Percentiles rank a stretch among this genome's conserved stretches.
phyloP scores from a whole-genome alignment of 371 early-diverging fungal species.

The Blyttiomyces sp. region DNA sequence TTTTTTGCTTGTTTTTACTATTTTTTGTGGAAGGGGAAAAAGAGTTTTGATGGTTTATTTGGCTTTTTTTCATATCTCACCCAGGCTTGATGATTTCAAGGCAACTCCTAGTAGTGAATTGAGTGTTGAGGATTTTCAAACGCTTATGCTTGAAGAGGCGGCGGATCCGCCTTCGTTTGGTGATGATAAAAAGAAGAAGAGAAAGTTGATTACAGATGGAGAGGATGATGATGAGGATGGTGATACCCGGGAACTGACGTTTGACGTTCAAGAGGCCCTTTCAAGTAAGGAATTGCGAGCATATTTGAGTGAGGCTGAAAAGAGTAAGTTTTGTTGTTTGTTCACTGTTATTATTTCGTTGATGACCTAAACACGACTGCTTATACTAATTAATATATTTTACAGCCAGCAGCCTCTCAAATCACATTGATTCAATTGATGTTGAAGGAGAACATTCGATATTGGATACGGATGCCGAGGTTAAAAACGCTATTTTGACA shows the following conservation, averaged over 20 bases:
- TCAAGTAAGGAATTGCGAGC: constrained; percentile 21
- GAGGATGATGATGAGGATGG: constrained; percentile 20
- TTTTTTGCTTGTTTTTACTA: background rate
- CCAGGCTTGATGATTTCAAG: constrained; percentile 85
- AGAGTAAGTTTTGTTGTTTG: too few relatives aligned
- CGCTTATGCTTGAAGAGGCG: constrained; percentile 81
- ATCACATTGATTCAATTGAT: background rate
- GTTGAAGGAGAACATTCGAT: constrained; percentile 25
- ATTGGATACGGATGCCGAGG: constrained; percentile 42
- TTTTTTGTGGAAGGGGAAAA: background rate
- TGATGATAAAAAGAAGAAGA: constrained; percentile 1
- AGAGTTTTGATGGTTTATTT: background rate
- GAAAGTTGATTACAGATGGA: constrained; percentile 4
- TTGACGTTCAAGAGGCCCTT: constrained; percentile 48
- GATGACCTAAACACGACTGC: constrained; percentile 1
- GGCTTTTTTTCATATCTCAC: constrained; percentile 15
- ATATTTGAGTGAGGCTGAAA: too few relatives aligned
- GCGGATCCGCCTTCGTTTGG: constrained; percentile 89
- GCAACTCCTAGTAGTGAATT: constrained; percentile 84
- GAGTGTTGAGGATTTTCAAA: constrained; percentile 86
- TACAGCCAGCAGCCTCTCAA: background rate
- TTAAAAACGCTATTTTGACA: constrained; percentile 42
- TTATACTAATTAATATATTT: background rate
- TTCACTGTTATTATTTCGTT: too few relatives aligned
- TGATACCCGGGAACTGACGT: constrained; percentile 30